Evolutionary conservation across 768 basidiomycete genomes (phyloP).

Genomic region (Mycena filopes): DNA sequence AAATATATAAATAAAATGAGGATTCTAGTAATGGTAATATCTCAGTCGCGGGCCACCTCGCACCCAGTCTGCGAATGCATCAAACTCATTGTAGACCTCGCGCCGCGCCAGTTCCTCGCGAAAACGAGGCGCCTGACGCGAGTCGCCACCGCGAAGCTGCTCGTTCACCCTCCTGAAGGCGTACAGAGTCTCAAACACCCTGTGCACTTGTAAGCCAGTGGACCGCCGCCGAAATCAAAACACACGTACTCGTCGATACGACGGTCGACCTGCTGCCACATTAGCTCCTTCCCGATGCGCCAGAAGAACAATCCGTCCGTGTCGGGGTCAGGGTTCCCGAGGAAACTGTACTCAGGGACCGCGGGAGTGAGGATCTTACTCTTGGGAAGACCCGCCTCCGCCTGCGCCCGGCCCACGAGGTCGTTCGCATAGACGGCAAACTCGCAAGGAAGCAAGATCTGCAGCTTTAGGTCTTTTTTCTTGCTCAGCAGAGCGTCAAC

Average conservation of each 20-base stretch:
- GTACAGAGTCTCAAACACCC: constrained; percentile 11
- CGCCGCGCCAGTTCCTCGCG: background rate
- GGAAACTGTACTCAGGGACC: background rate
- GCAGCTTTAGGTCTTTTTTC: constrained; percentile 7
- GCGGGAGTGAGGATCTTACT: constrained; percentile 8
- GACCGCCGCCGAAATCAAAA: too few species aligned
- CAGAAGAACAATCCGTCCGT: constrained; percentile 16
- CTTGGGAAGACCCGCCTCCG: constrained; percentile 7
- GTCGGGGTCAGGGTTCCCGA: background rate
- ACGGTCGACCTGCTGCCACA: constrained; percentile 18
- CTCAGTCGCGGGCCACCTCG: background rate
- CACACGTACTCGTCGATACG: constrained; percentile 16
- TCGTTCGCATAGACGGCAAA: constrained; percentile 20
- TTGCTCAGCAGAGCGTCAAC: constrained; percentile 1
- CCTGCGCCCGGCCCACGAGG: constrained; percentile 6
- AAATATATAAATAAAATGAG: too few species aligned
- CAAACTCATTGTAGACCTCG: constrained; percentile 1
- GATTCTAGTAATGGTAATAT: too few species aligned
- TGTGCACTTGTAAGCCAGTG: too few species aligned
- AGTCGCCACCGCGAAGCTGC: background rate
- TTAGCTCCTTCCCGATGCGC: constrained; percentile 17
- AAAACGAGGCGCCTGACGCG: background rate
- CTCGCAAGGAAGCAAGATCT: constrained; percentile 18
- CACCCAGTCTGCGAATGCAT: constrained; percentile 8
- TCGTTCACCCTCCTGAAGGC: constrained; percentile 17